phyloP scores from a whole-genome alignment of 176 grass and related monocot species.

The Hordeum vulgare region DNA sequence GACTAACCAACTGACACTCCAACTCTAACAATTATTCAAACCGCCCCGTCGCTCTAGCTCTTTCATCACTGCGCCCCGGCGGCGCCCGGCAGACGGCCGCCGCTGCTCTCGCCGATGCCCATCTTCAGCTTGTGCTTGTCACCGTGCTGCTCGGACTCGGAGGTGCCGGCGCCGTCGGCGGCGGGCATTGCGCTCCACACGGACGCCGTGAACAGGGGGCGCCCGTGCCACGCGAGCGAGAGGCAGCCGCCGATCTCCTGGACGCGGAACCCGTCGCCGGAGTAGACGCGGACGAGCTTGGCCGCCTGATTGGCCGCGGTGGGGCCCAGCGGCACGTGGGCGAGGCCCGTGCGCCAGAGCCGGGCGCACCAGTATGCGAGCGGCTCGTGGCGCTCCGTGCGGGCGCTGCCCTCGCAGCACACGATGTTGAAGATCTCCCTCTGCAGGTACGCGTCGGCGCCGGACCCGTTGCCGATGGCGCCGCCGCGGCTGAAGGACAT shows the following conservation, averaged over 20 bases:
- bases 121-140: not conserved
- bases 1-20: not conserved
- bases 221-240: conserved; percentile 46
- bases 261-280: conserved; percentile 40
- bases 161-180: not conserved
- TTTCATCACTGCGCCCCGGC: not conserved
- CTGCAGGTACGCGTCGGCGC: conserved; percentile 50
- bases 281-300: conserved; percentile 29
- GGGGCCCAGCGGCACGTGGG: conserved; percentile 34
- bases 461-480: not conserved
- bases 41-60: not conserved
- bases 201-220: conserved; percentile 46
- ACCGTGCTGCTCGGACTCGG: not conserved
- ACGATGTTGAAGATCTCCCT: conserved; percentile 73
- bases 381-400: conserved; percentile 70
- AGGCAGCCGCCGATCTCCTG: conserved; percentile 50
- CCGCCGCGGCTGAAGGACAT: not conserved
- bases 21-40: not conserved
- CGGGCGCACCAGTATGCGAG: conserved; percentile 34
- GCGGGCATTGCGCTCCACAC: conserved; percentile 34
- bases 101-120: not conserved
- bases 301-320: conserved; percentile 32
- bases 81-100: not conserved
- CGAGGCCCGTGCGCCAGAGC: conserved; percentile 29
- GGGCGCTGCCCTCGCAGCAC: conserved; percentile 48